Evolutionary conservation across 129 eudicot species (phyloP), one percentile per base, ranked within the genome.

Genomic region (Mikania micrantha): DNA sequence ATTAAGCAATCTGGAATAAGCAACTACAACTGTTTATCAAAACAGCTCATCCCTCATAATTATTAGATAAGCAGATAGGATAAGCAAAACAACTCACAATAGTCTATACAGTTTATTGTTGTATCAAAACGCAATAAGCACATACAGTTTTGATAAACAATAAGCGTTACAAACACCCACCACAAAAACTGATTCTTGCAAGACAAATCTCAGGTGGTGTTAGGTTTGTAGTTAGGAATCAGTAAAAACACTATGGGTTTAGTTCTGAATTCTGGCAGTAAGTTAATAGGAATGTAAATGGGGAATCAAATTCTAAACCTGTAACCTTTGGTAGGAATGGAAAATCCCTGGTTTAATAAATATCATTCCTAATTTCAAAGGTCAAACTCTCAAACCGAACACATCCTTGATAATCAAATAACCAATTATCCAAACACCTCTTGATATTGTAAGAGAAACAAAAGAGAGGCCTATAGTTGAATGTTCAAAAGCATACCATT

Each of bases 401-500:
- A 41, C 48, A 41, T 22, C 31, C 12, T 7, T 21, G 24, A 42
- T 41, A 16, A 64, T 25, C 25, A 27, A 50, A 64, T 64, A 64
- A 20, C 9, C 35, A 64, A 13, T 7, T 24, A 62, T 62, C 12
- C 32, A 62, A 38, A 38, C 49, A 9, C 32, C 34, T 17, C 17
- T 58, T 15, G 27, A n/a, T 25, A 70, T 20, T 48, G 17, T 41
- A 38, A 25, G 34, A 58, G 9, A 34, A 47, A 59, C 45, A 48
- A 32, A 3, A 24, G 47, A 15, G 4, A 54, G 10, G n/a, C 25
- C 19, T 45, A 7, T 40, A 13, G 4, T 19, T 17, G 31, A 16
- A 78, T 25, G 32, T 10, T 10, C 6, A 20, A 39, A 59, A 56
- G 10, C 54, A 31, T 36, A 87, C 94, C 84, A 25, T 85, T 70